Base-by-base conservation (phyloP, 1,139 yeast genomes). In the Candida sanyaensis region DNA sequence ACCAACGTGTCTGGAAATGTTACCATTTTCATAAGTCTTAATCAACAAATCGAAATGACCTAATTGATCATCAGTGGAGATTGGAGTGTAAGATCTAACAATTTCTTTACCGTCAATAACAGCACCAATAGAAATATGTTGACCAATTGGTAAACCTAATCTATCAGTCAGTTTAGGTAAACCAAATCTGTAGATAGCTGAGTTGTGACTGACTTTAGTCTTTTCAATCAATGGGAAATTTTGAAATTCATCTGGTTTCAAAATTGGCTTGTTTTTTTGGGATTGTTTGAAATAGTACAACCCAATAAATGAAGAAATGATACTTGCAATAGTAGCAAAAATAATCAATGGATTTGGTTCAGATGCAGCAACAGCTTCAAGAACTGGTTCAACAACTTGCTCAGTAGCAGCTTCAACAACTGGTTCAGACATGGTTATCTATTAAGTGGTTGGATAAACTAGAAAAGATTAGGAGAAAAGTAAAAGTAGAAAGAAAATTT, bases 101-200 rank as follows among this genome's bases (percentile, higher is more conserved):
- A 92, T 78, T 62, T 89, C 96, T 72, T 90, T 90, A 50, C 88
- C 97, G 47, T 65, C 57, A 39, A 68, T 67, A 36, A 71, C 75
- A 41, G 96, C 93, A 32, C 85, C 82, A 59, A 89, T 83, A 42
- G 88, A 80, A 61, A 91, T 85, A 65, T 91, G 97, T 72, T 93
- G 98, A 47, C 99, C 99, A 63, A 91, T 88, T 48, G 98, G 98
- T 58, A 93, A 79, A 6, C 97, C 97, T 53, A 93, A 78, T 44
- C 83, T 75, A 64, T 88, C 95, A 44, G 83, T 76, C 36, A 86
- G 77, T 53, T 79, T 78, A 46, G 97, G 96, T 59, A 93, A 80
- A 3, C 88, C 92, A 63, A 93, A 91, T 62, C 95, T 80, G 69
- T 88, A 92, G 50, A 90, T 72, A 47, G 95, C 90, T 11, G 96